These are phyloP conservation scores for Thymus quinquecostatus DNA, from an alignment of 257 asterid species.

Conservation along the genomic window DNA sequence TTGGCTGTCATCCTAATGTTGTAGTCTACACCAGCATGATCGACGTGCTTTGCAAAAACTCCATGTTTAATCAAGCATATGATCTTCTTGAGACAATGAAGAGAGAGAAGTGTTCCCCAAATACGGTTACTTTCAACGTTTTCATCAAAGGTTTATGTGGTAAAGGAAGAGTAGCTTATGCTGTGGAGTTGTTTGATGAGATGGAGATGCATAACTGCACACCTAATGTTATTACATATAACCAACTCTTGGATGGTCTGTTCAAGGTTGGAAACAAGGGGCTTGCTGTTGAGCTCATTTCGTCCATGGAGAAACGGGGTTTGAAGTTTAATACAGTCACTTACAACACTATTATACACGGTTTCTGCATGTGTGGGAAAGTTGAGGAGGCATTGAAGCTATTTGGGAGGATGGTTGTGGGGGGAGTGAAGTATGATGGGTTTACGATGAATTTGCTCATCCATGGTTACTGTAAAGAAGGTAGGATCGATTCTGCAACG, in stretches of 20 bases:
- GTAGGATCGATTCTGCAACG: slow-evolving; percentile 53
- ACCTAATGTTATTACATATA: slow-evolving; percentile 62
- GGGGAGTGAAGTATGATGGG: slow-evolving; percentile 61
- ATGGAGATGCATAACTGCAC: slow-evolving; percentile 60
- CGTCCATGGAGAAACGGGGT: slow-evolving; percentile 59
- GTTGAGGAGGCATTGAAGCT: slow-evolving; percentile 50
- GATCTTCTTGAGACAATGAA: slow-evolving; percentile 59
- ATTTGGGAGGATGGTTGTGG: slow-evolving; percentile 65
- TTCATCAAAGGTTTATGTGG: slow-evolving; percentile 69
- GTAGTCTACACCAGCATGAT: slow-evolving; percentile 82
- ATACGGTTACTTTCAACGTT: slow-evolving; percentile 63
- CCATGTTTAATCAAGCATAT: slow-evolving; percentile 71
- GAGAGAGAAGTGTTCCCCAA: slow-evolving; percentile 65
- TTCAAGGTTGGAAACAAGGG: slow-evolving; percentile 41
- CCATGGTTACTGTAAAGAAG: slow-evolving; percentile 58
- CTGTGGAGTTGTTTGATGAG: slow-evolving; percentile 61
- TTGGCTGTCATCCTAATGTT: slow-evolving; percentile 70
- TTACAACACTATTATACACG: slow-evolving; percentile 64
- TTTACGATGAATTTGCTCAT: slow-evolving; percentile 65
- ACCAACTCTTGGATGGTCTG: slow-evolving; percentile 67
- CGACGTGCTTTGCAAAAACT: slow-evolving; percentile 65
- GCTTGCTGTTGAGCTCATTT: slow-evolving; percentile 54
- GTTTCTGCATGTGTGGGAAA: slow-evolving; percentile 53
- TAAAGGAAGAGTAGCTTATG: slow-evolving; percentile 65
- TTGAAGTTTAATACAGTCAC: slow-evolving; percentile 60